These are phyloP conservation scores for Chlorella sp. DNA, from an alignment of 139 green algal genomes.

Conservation along the genomic window DNA sequence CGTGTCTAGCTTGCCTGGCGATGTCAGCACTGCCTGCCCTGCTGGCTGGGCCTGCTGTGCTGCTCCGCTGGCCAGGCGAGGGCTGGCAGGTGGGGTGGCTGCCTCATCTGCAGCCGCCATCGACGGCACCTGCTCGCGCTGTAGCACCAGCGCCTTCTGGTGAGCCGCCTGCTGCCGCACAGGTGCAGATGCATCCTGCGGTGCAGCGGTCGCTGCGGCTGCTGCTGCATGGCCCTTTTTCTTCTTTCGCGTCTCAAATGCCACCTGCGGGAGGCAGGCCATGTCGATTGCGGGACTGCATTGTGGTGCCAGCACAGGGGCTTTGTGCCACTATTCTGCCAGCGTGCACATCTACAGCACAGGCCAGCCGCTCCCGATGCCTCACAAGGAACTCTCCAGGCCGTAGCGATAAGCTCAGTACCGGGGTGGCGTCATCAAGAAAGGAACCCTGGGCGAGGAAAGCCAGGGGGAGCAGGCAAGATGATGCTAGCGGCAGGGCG, in stretches of 20 bases:
- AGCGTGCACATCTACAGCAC: no score
- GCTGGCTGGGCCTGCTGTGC: neutral
- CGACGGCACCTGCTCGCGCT: no score
- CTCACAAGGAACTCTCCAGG: constrained; percentile 16
- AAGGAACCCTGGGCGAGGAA: neutral
- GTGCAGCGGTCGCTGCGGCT: neutral
- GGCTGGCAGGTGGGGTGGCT: neutral
- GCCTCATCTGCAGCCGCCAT: no score
- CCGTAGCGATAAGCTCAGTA: neutral
- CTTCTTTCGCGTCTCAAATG: constrained; percentile 14
- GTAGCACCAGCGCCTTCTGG: neutral
- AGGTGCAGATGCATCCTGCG: neutral
- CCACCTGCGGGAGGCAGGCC: neutral
- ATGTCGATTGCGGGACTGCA: no score
- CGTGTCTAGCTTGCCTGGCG: constrained; percentile 26
- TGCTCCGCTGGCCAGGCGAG: no score
- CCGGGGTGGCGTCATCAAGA: neutral
- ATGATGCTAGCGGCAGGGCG: neutral
- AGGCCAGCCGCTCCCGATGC: no score
- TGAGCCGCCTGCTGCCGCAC: neutral
- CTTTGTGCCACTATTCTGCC: neutral
- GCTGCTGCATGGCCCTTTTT: neutral
- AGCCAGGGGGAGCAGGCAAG: neutral
- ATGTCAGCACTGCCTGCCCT: neutral
- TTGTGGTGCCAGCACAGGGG: no score